Base-by-base conservation (phyloP, 352 stramenopile genomes). In the Vaucheria bursata region DNA sequence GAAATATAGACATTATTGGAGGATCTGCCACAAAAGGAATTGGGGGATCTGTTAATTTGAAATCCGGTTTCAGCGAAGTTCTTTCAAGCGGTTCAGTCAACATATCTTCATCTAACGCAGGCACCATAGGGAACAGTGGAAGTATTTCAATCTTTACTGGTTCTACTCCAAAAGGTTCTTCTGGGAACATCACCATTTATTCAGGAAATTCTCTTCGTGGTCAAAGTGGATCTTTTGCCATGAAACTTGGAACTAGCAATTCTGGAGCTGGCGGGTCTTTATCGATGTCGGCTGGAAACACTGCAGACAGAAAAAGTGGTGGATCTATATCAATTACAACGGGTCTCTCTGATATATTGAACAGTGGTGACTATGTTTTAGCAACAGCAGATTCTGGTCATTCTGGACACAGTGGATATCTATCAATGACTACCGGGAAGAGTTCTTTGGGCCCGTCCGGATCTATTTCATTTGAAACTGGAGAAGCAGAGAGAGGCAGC, bases 1-100 rank as follows among this genome's bases (percentile, higher is more conserved):
- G 92, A 50, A 78, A 86, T 38, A 73, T 94, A 8, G 82, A 84
- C 77, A 49, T 93, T 31, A 86, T 91, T 71, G 90, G 82, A 79
- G 93, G 93, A 1, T 69, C 77, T 7, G 78, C 71, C 36, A 72
- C 40, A 2, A 74, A 80, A 40, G 86, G 81, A 32, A 73, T 66
- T 36, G 86, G 85, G 49, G 75, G 75, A 33, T 85, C 80, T 29
- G 67, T 80, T 25, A 52, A 78, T 38, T 40, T 85, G 69, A 64
- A 75, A 75, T 79, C 71, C 73, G 76, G 83, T 32, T 77, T 81
- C 64, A 77, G 84, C 73, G 67, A 73, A 25, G 36, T 79, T 32
- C 77, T 77, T 49, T 80, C 67, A 31, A 86, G 84, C 59, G 88
- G 88, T 1, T 65, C 75, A 12, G 78, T 91, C 25, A 79, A 87